Percentiles rank a stretch among this genome's conserved stretches.
phyloP scores from a whole-genome alignment of 495 filamentous ascomycete genomes.

The Lentithecium fluviatile region DNA sequence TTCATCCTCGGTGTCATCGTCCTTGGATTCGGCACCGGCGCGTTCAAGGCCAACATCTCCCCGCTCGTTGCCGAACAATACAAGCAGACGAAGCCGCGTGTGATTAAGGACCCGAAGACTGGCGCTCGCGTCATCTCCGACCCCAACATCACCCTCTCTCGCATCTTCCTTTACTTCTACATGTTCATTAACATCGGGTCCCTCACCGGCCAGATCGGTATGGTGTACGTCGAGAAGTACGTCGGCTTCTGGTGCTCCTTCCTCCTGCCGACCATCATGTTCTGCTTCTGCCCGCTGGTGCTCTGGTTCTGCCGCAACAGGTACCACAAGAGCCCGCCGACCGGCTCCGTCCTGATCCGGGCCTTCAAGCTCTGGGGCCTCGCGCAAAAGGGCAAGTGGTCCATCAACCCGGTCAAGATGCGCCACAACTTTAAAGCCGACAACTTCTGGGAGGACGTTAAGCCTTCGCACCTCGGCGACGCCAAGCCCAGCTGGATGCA shows the following conservation, averaged over 20 bases:
- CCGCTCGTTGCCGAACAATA: constrained; percentile 62
- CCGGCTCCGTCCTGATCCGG: constrained; percentile 62
- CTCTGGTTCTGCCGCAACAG: constrained; percentile 59
- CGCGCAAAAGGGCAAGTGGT: constrained; percentile 66
- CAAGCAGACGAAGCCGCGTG: constrained; percentile 41
- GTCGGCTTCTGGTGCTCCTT: constrained; percentile 77
- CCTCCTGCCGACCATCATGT: constrained; percentile 41
- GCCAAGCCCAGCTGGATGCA: constrained; percentile 45
- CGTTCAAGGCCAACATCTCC: constrained; percentile 64
- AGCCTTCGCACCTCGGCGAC: constrained; percentile 49
- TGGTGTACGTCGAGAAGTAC: constrained; percentile 71
- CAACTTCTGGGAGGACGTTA: constrained; percentile 63
- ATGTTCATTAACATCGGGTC: constrained; percentile 69
- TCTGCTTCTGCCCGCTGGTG: constrained; percentile 63
- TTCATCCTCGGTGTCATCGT: constrained; percentile 63
- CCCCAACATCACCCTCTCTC: constrained; percentile 60
- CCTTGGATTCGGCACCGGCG: constrained; percentile 65
- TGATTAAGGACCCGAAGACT: constrained; percentile 28
- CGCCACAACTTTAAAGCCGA: constrained; percentile 55
- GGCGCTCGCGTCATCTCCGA: constrained; percentile 63
- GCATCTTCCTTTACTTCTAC: constrained; percentile 65
- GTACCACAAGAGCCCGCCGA: constrained; percentile 59
- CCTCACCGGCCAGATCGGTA: constrained; percentile 52
- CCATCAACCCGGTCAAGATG: constrained; percentile 49
- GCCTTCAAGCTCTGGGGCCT: constrained; percentile 55